Evolutionary conservation across 1,284 basidiomycete genomes (phyloP), one percentile per base, ranked within the genome.

Genomic region (Boletus smithii): DNA sequence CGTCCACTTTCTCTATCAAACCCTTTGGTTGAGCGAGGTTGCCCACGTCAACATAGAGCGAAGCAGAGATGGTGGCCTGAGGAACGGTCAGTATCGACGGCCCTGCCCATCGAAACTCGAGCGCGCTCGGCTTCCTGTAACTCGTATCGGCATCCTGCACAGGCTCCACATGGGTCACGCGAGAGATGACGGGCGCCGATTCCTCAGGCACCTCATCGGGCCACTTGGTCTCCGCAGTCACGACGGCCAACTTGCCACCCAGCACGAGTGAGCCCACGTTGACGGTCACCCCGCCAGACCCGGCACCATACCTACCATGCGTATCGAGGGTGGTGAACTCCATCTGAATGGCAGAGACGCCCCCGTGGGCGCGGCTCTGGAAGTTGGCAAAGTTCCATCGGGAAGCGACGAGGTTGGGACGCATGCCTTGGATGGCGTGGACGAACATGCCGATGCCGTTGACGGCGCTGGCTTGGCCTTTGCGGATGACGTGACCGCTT

Each of bases 371-470:
- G 39, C 74, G 60, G 69, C 83, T 81, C 70, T 89, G 75, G 78
- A 99, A 99, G 71, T 91, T 81, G 44, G 77, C 86, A 74, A 99
- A 99, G 76, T 98, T 98, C 97, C 97, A 99, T 18, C 85, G 75
- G 14, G 91, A 75, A 4, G 97, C 97, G 53, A 97, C 83, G 47
- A 94, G 79, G 69, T 99, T 93, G 45, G 95, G 93, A 9, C 94
- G 83, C 93, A 99, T 97, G 61, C 95, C 95, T 69, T 99, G 97
- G 67, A 99, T 95, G 23, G 97, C 95, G 68, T 97, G 91, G 18
- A 97, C 80, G 65, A 97, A 88, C 84, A 94, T 91, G 31, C 91
- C 95, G n/a, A 83, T 75, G 34, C 91, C 94, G 30, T 80, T 74
- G 34, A 85, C 75, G 32, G 81, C 66, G 49, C 80, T 71, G 14